Base-by-base conservation (phyloP, 768 basidiomycete species). In the Tulasnella sp. region DNA sequence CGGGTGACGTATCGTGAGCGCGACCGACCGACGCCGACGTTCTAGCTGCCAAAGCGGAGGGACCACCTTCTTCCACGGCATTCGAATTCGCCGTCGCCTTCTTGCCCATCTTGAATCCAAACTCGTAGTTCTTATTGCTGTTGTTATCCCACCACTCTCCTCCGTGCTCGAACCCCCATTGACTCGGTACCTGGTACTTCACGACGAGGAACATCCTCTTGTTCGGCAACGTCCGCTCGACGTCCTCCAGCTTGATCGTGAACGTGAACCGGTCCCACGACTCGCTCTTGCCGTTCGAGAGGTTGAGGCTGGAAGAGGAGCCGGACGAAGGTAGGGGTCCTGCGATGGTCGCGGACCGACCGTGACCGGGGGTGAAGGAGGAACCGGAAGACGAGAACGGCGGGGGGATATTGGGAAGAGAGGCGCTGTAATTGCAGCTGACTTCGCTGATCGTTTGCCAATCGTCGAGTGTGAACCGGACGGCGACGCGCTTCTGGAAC, bases 391-490 rank as follows among this genome's bases (percentile, higher is more conserved):
- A 82, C 67, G 83, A 57, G 70, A 78, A 72, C 39, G 71, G 57
- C 23, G 79, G 69, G 37, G 76, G 79, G 70, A 82, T 77, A 70
- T 75, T 40, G 44, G 75, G 74, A 29, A 86, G 79, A 61, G 86
- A 83, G 77, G 88, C 87, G 32, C 88, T 84, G 83, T 93, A 92
- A 72, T 88, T 89, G 40, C 91, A 96, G 0, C 91, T 89, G 77
- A 98, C 93, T 84, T 99, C 97, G 83, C 91, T 93, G 77, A 94
- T 96, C 70, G 97, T 99, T 84, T 95, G 94, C 97, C 97, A 99
- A 81, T 87, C 88, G 83, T 99, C 97, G 81, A 96, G 89, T 0
- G 97, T 98, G 84, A 98, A 99, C 40, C 97, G 90, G 32, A 95
- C 89, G 10, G 91, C 92, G 74, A 99, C 88, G 87, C 89, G 89